Base-by-base conservation (phyloP, 148 eudicot species). In the Arctostaphylos glauca region DNA sequence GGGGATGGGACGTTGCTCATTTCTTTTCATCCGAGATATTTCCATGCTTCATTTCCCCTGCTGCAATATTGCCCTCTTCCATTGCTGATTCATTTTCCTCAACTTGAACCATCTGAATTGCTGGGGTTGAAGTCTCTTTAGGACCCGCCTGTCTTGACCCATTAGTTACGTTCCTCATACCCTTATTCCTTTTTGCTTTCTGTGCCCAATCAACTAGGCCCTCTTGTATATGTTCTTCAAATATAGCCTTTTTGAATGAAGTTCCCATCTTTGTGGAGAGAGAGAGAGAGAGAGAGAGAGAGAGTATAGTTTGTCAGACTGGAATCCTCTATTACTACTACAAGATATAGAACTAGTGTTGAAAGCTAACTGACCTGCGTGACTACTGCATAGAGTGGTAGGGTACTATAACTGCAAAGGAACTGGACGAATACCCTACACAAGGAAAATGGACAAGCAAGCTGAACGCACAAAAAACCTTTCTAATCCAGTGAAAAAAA, bases 231-330 rank as follows among this genome's bases (percentile, higher is more conserved):
- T 78, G 56, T 15, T 86, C 88, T 8, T 81, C 83, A 54, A 86
- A 86, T 60, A 81, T 76, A 5, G 70, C 86, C 66, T 41, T 86
- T 68, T 84, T 86, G 74, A 86, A 84, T 41, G 84, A 81, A 49
- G 84, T 83, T 68, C 88, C 88, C 88, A 86, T 86, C 88, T 86
- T 68, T 18, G 5, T 15, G 8, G 21, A 21, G 43, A 52, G 0
- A 76, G 59, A 76, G 19, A 75, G 58, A 75, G 43, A 75, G 44
- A 43, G 48, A 15, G 13, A 62, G 23, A 18, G 2, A n/a, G n/a
- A n/a, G n/a, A n/a, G 9, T 8, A 50, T 9, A 50, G 13, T 9
- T 67, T 73, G 54, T 74, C 56, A 74, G 44, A 52, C 19, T 52
- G 21, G 66, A 55, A 41, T 31, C 21, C 2, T 46, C 9, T 9